Evolutionary conservation across 768 basidiomycete genomes (phyloP), one percentile per base, ranked within the genome.

Genomic region (Daedalea quercina): DNA sequence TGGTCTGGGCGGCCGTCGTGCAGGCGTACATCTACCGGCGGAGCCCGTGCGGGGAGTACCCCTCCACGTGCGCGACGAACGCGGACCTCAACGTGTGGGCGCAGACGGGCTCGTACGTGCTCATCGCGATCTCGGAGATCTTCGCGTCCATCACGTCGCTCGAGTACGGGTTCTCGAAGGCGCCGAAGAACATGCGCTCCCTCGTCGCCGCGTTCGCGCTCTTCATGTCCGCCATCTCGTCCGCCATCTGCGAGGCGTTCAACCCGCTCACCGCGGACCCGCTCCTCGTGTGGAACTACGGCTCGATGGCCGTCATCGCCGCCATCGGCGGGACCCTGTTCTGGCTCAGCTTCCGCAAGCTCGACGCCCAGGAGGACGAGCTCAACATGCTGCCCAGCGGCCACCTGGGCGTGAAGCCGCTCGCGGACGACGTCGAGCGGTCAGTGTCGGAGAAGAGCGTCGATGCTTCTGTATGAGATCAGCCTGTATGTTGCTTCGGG

Each of bases 91-190:
- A 82, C 54, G 85, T 90, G 12, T 89, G 87, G 87, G 82, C 82
- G 45, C 87, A 89, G 61, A 76, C 81, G 9, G 86, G 85, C 52
- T 75, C 81, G 4, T 87, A 87, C 63, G 67, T 86, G 41, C 69
- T 87, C 44, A 76, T 87, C 58, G 85, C 84, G 37, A 56, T 72
- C 50, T 80, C 78, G 62, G 87, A 91, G 70, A 90, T 92, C 64
- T 76, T 89, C 45, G 86, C 86, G 1, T 83, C 84, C 3, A 88
- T 92, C 69, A 90, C 88, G 0, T 85, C 86, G 7, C 77, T 92
- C 53, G 88, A 92, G 66, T 91, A 91, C 60, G 89, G 88, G 19
- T 92, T 85, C 70, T 88, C 85, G 26, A 90, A 92, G 68, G 90
- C 89, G n/a, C 91, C 91, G 13, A 82, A 74, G 67, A 88, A 88